phyloP scores from a whole-genome alignment of 1,284 basidiomycete species.

The Marasmius sp. region DNA sequence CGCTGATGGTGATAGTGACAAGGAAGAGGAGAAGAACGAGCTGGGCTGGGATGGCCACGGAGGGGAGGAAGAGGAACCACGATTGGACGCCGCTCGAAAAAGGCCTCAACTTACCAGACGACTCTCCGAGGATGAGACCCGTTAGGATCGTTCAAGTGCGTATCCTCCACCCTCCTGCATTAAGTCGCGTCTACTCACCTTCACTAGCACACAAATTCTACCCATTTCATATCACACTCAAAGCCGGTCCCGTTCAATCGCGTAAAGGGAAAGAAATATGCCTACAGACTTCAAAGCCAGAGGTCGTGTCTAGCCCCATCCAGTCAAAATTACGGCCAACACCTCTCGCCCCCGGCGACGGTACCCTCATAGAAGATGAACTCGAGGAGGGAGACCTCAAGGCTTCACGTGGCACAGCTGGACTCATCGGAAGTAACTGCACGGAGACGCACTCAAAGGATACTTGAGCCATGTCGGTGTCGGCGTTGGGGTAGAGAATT shows the following conservation, averaged over 20 bases:
- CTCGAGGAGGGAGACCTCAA: conserved; percentile 4
- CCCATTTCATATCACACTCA: conserved; percentile 62
- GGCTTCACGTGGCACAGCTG: too few relatives aligned
- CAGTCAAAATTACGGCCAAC: conserved; percentile 24
- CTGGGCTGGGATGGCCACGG: too few relatives aligned
- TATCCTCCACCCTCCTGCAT: conserved; percentile 13
- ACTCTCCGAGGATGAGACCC: conserved; percentile 2
- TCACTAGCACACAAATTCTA: conserved; percentile 37
- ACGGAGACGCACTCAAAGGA: conserved; percentile 16
- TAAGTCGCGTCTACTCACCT: conserved; percentile 23
- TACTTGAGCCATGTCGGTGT: background rate
- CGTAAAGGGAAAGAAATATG: conserved; percentile 54
- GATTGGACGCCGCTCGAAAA: conserved; percentile 13
- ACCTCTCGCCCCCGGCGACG: background rate
- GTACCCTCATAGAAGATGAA: background rate
- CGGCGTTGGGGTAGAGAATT: too few relatives aligned
- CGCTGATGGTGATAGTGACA: too few relatives aligned
- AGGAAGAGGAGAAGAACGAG: too few relatives aligned
- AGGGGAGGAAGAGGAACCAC: too few relatives aligned
- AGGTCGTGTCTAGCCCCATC: conserved; percentile 38
- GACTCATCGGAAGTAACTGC: conserved; percentile 5
- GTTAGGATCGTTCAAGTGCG: conserved; percentile 63
- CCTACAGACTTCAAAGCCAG: conserved; percentile 58
- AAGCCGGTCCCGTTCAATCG: conserved; percentile 43
- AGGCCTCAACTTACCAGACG: conserved; percentile 20